Percentiles rank a stretch among this genome's conserved stretches.
These are phyloP conservation scores for Alopecurus myosuroides DNA, from an alignment of 176 grass and related monocot species.

Conservation along the genomic window DNA sequence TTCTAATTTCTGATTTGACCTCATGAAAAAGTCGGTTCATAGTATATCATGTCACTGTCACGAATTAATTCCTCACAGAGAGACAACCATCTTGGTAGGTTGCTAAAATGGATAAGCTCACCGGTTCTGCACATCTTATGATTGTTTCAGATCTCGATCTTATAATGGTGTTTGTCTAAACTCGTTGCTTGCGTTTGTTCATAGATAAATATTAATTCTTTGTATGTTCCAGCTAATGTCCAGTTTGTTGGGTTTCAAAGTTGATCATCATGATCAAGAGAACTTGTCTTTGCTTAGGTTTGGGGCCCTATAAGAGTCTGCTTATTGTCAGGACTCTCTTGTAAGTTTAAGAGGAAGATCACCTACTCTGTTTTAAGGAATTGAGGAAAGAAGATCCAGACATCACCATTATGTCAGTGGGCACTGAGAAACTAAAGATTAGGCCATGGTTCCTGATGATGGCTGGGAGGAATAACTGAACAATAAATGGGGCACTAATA, in stretches of 20 bases:
- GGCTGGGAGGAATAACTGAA: slow-evolving; percentile 58
- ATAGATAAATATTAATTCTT: neutral
- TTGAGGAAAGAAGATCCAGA: too few species aligned
- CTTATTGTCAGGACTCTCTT: slow-evolving; percentile 59
- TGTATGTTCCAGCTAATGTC: neutral
- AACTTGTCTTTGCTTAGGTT: too few species aligned
- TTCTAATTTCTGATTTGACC: too few species aligned
- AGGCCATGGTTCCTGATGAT: slow-evolving; percentile 57
- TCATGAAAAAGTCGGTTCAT: too few species aligned
- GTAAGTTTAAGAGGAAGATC: slow-evolving; percentile 71
- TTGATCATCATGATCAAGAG: slow-evolving; percentile 78
- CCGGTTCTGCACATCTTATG: slow-evolving; percentile 57
- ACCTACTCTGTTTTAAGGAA: slow-evolving; percentile 46
- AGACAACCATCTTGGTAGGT: slow-evolving; percentile 21
- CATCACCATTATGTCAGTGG: slow-evolving; percentile 72
- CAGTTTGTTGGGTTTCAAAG: slow-evolving; percentile 12
- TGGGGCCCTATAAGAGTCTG: slow-evolving; percentile 58
- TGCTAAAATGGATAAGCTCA: slow-evolving; percentile 70
- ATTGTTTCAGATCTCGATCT: slow-evolving; percentile 93
- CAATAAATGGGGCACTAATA: slow-evolving; percentile 53
- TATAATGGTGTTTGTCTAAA: slow-evolving; percentile 58
- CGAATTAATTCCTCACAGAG: neutral
- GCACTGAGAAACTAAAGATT: slow-evolving; percentile 64
- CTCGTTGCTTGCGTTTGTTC: neutral
- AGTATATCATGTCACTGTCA: too few species aligned